phyloP scores from a whole-genome alignment of 1,139 yeast genomes.

The Blastobotrys buckinghamii region DNA sequence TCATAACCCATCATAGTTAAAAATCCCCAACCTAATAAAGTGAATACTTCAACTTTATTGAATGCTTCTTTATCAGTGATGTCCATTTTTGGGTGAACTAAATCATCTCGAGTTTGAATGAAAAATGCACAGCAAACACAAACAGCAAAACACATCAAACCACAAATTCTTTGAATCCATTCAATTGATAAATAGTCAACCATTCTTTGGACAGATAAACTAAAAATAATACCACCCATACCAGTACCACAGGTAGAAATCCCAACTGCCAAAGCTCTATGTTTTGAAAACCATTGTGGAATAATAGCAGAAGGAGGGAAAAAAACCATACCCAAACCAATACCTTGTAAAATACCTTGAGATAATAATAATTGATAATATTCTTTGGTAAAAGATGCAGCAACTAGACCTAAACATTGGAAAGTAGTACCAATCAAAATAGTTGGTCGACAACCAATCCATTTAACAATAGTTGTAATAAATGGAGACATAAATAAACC shows the following conservation, averaged over 20 bases:
- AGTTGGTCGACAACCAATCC: constrained; percentile 37
- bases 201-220: constrained; percentile 37
- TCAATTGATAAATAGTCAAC: constrained; percentile 47
- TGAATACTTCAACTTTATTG: constrained; percentile 37
- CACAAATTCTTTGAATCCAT: constrained; percentile 65
- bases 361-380: constrained; percentile 63
- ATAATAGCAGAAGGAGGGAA: constrained; percentile 50
- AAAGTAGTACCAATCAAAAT: constrained; percentile 46
- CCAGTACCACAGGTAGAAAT: constrained; percentile 35
- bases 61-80: constrained; percentile 21
- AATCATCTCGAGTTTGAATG: constrained; percentile 42
- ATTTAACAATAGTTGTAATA: constrained; percentile 35
- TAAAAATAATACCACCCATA: constrained; percentile 32
- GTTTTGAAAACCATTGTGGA: constrained; percentile 58
- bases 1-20: constrained; percentile 52
- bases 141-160: constrained; percentile 38
- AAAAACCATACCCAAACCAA: constrained; percentile 54
- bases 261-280: constrained; percentile 51
- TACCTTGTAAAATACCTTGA: constrained; percentile 62
- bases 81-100: constrained; percentile 27
- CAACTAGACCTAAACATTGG: constrained; percentile 51
- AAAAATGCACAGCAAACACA: constrained; percentile 37
- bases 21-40: constrained; percentile 48
- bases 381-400: constrained; percentile 58
- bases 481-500: constrained; percentile 59